Conservation (phyloP, 2,329 filamentous ascomycete genomes). For the Calonectria crousiana region DNA sequence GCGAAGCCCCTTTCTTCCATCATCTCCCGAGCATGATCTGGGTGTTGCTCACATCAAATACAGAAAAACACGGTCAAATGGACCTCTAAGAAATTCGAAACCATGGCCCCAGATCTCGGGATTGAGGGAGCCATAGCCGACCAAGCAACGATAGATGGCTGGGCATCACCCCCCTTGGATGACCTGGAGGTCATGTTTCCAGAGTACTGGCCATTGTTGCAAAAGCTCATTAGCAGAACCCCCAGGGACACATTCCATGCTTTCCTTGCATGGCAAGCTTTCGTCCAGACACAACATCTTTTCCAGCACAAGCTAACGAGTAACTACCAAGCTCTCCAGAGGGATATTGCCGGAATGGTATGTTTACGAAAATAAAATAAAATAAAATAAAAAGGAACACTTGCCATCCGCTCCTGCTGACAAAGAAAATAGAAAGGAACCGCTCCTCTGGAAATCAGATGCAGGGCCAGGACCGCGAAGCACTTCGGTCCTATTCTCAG, state of each 20-base stretch:
- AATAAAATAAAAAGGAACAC: too few relatives aligned
- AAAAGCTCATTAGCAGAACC: constrained; percentile 11
- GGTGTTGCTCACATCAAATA: not conserved
- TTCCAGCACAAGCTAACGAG: not conserved
- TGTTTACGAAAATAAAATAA: not conserved
- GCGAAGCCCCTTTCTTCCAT: not conserved
- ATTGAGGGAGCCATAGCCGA: constrained; percentile 1
- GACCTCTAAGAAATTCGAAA: constrained; percentile 9
- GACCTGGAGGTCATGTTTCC: constrained; percentile 28
- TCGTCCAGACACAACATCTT: constrained; percentile 29
- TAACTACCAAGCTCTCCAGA: not conserved
- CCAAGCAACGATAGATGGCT: not conserved
- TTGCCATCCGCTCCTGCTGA: not conserved
- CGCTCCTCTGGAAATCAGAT: not conserved
- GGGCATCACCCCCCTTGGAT: not conserved
- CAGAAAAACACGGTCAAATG: constrained; percentile 3
- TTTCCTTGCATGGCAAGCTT: constrained; percentile 32
- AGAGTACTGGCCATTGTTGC: constrained; percentile 13
- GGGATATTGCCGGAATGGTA: constrained; percentile 18
- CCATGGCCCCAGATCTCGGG: constrained; percentile 4
- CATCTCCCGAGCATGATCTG: too few relatives aligned
- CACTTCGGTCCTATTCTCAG: constrained; percentile 28
- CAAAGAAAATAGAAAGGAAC: not conserved
- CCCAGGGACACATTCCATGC: constrained; percentile 23
- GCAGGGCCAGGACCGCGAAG: constrained; percentile 1